Conservation (phyloP, 352 stramenopile genomes). For the Blastocystis sp. region DNA sequence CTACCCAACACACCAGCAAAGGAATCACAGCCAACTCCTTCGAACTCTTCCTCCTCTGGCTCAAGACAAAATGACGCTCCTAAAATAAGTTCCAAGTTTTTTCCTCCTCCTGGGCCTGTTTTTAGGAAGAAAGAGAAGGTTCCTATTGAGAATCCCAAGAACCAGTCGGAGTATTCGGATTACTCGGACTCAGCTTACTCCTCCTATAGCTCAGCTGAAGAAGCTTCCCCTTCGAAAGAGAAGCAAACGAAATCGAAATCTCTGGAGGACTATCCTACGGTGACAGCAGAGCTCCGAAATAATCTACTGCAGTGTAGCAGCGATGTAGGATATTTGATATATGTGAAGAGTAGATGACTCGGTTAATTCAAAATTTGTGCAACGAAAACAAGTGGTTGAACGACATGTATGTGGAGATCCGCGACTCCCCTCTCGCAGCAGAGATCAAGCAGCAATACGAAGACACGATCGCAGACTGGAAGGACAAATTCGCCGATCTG, state of each 20-base stretch:
- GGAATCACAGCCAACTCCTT: no score
- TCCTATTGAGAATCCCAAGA: no score
- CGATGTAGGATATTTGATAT: background rate
- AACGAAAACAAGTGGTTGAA: slow-evolving; percentile 19
- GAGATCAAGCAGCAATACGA: slow-evolving; percentile 56
- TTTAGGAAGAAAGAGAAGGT: no score
- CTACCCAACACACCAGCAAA: no score
- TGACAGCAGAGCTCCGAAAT: background rate
- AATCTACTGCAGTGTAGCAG: slow-evolving; percentile 4
- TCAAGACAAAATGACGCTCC: no score
- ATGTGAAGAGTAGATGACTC: background rate
- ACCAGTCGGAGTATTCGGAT: background rate
- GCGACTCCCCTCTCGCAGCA: background rate
- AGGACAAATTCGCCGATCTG: background rate
- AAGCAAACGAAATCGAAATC: background rate
- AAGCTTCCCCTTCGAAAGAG: no score
- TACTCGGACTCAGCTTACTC: background rate
- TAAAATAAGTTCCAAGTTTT: no score
- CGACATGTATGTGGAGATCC: slow-evolving; percentile 41
- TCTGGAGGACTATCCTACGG: slow-evolving; percentile 11
- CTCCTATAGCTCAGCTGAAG: no score
- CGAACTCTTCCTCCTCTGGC: no score
- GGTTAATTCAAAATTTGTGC: slow-evolving; percentile 15
- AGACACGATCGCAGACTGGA: background rate
- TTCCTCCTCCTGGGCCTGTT: no score